Evolutionary conservation across 352 stramenopile genomes (phyloP).

Genomic region (Pythium monospermum): DNA sequence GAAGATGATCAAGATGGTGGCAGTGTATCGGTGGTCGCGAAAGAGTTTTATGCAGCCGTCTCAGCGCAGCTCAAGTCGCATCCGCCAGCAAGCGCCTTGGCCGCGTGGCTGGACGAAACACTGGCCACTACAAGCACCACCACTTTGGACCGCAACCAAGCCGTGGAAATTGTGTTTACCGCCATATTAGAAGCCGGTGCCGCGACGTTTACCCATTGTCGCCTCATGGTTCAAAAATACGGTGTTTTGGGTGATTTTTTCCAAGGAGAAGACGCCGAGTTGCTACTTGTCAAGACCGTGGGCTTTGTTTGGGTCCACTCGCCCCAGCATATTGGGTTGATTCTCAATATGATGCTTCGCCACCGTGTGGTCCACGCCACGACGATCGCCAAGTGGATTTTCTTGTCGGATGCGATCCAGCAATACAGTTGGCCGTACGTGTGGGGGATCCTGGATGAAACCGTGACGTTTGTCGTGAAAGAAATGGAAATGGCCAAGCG

Average conservation of each 20-base stretch:
- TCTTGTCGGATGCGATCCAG: constrained; percentile 73
- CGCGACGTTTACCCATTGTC: constrained; percentile 82
- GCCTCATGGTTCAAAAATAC: constrained; percentile 77
- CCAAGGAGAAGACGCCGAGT: constrained; percentile 35
- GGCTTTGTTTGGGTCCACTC: constrained; percentile 77
- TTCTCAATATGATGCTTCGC: constrained; percentile 77
- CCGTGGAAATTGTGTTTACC: constrained; percentile 69
- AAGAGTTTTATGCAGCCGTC: constrained; percentile 52
- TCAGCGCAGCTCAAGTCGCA: constrained; percentile 69
- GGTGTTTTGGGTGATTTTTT: constrained; percentile 47
- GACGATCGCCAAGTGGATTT: constrained; percentile 79
- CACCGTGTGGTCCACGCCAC: constrained; percentile 52
- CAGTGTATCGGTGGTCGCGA: constrained; percentile 19
- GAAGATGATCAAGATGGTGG: too few relatives aligned
- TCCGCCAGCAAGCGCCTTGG: constrained; percentile 40
- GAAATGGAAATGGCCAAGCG: constrained; percentile 29
- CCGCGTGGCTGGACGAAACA: constrained; percentile 60
- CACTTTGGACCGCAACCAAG: constrained; percentile 40
- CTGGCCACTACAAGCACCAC: constrained; percentile 26
- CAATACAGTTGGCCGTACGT: constrained; percentile 89
- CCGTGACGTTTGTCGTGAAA: constrained; percentile 49
- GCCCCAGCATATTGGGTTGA: constrained; percentile 76
- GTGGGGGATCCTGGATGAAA: constrained; percentile 76
- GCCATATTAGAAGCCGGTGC: constrained; percentile 69
- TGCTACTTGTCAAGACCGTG: constrained; percentile 64